Conservation (phyloP, 23 red algal genomes). For the Chondrus crispus region DNA sequence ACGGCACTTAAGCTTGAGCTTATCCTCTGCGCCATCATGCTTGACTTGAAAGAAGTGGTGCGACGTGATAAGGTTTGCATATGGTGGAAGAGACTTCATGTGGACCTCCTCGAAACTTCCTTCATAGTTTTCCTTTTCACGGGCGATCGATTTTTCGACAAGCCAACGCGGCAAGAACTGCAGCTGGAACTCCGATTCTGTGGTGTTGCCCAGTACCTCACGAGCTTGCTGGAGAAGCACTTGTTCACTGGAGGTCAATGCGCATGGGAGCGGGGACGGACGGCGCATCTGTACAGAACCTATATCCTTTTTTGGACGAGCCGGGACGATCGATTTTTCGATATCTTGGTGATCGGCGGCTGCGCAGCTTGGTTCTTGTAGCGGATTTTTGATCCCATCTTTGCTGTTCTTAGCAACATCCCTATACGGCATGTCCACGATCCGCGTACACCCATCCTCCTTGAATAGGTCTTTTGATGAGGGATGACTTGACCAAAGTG, state of each 20-base stretch:
- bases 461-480: too few relatives aligned
- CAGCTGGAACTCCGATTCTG: neutral
- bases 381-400: too few relatives aligned
- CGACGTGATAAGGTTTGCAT: neutral
- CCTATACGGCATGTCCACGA: too few relatives aligned
- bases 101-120: neutral
- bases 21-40: neutral
- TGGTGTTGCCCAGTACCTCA: neutral
- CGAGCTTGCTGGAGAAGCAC: neutral
- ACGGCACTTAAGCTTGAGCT: neutral
- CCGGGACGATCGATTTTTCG: neutral
- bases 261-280: neutral
- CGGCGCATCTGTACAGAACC: neutral
- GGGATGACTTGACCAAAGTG: too few relatives aligned
- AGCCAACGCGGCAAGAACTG: neutral
- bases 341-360: neutral
- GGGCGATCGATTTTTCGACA: neutral
- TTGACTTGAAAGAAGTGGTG: neutral
- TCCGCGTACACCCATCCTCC: too few relatives aligned
- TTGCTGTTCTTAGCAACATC: too few relatives aligned
- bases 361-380: neutral
- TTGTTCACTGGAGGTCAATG: slow-evolving; percentile 1
- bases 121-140: neutral
- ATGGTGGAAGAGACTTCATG: neutral
- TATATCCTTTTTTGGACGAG: slow-evolving; percentile 29